phyloP scores from a whole-genome alignment of 192 early-diverging fungal genomes.

The Coemansia sp. region DNA sequence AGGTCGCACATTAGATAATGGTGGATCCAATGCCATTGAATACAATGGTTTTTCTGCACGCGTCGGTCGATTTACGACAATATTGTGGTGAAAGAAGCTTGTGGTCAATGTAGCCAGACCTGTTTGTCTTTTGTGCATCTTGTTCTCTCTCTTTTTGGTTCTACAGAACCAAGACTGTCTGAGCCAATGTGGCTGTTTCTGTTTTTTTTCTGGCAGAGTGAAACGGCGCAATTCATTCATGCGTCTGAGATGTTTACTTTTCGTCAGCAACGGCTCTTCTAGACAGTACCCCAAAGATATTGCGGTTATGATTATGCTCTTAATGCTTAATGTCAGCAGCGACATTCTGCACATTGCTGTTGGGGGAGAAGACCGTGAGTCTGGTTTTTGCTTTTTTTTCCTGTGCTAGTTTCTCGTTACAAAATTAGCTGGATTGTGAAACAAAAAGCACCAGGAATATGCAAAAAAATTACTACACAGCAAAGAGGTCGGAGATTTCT shows the following conservation, averaged over 20 bases:
- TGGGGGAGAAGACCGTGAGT: constrained; percentile 6
- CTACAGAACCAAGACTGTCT: background rate
- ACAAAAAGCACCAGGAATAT: background rate
- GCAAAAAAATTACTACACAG: background rate
- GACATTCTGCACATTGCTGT: background rate
- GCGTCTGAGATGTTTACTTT: background rate
- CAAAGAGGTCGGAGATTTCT: background rate
- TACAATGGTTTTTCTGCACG: background rate
- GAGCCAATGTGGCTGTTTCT: background rate
- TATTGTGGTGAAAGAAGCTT: background rate
- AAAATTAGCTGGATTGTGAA: background rate
- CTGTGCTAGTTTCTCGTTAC: background rate
- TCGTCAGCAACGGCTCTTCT: constrained; percentile 4
- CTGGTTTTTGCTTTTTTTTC: background rate
- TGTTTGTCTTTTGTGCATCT: constrained; percentile 2
- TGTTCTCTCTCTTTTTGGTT: background rate
- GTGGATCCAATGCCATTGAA: background rate
- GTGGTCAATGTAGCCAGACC: constrained; percentile 1
- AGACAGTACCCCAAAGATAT: constrained; percentile 2
- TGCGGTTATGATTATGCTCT: background rate
- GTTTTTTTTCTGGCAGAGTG: constrained; percentile 13
- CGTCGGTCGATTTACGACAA: background rate
- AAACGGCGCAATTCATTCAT: constrained; percentile 1
- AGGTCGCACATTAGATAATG: constrained; percentile 12
- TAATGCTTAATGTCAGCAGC: background rate